Conservation (phyloP, 1,284 basidiomycete genomes). For the Fomitopsis betulina region DNA sequence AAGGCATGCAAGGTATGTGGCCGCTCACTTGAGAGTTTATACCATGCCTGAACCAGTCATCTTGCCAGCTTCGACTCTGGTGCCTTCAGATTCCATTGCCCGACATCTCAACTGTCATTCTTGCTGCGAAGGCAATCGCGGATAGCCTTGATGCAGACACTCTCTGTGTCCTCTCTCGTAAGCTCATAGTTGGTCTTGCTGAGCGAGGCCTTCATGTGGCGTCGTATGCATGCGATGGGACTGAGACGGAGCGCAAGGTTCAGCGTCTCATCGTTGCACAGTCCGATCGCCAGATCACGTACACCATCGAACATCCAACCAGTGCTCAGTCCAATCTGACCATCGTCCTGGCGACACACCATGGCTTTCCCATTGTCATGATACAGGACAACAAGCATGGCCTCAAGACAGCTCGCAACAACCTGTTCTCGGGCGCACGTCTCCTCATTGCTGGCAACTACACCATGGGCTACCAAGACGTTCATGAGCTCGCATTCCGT, state of each 20-base stretch:
- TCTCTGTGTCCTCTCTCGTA: slow-evolving; percentile 5
- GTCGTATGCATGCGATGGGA: slow-evolving; percentile 17
- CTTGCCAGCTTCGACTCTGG: slow-evolving; percentile 21
- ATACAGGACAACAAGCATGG: slow-evolving; percentile 31
- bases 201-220: slow-evolving; percentile 1
- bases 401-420: slow-evolving; percentile 28
- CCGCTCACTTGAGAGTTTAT: not conserved
- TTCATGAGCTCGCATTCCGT: slow-evolving; percentile 2
- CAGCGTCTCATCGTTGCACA: slow-evolving; percentile 6
- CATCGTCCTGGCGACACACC: too few species aligned
- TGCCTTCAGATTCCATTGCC: slow-evolving; percentile 21
- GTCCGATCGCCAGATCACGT: not conserved
- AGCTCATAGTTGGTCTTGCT: not conserved
- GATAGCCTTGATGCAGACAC: slow-evolving; percentile 12
- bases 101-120: slow-evolving; percentile 20
- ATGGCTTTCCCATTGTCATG: slow-evolving; percentile 16
- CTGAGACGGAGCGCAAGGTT: slow-evolving; percentile 18
- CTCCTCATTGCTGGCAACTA: slow-evolving; percentile 22
- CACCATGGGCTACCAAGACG: not conserved
- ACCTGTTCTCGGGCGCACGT: slow-evolving; percentile 22
- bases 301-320: not conserved
- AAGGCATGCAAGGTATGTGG: not conserved
- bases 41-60: not conserved
- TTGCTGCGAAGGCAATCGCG: slow-evolving; percentile 24
- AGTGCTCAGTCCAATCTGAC: slow-evolving; percentile 7